Evolutionary conservation across 1,284 basidiomycete genomes (phyloP), one percentile per base, ranked within the genome.

Genomic region (Papiliotrema fonsecae): DNA sequence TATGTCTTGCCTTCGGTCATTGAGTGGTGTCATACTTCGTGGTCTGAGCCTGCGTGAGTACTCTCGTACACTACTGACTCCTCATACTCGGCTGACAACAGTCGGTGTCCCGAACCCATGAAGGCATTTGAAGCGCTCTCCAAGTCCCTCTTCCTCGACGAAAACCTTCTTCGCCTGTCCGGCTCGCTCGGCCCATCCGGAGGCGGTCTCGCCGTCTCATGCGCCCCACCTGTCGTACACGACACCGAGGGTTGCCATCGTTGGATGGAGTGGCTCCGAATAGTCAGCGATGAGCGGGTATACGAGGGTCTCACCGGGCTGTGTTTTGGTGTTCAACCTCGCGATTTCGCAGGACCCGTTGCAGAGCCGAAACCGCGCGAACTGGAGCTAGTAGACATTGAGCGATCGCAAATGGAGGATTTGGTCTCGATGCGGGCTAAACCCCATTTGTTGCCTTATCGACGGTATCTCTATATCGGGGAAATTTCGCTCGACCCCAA

Each of bases 381-480:
- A 2, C 38, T 57, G 25, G 28, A 38, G 6, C 37, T 56, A 18
- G 32, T 41, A n/a, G 49, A 55, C 24, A 49, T 64, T 19, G 61
- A 67, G 40, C 21, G 25, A 26, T 45, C 35, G 0, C 62, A 60
- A 21, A 19, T 65, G 14, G 42, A 45, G n/a, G 68, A 68, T 49
- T 35, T 67, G 19, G 42, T 37, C 10, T 49, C 24, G 4, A 65
- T 70, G 61, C 49, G 58, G 21, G 40, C 42, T 10, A 45, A 58
- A 34, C 61, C 63, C 6, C 57, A 69, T 46, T 14, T 62, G 1
- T 37, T 62, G 9, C 58, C 60, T 13, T 67, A 66, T 45, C 51
- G 61, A 27, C 52, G 64, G 13, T 68, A 55, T 34, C 36, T 70
- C 2, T 64, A 62, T 49, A 52, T 70, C 10, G 65, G 61, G 4